Base-by-base conservation (phyloP, 1,284 basidiomycete species). In the Cerioporus squamosus region DNA sequence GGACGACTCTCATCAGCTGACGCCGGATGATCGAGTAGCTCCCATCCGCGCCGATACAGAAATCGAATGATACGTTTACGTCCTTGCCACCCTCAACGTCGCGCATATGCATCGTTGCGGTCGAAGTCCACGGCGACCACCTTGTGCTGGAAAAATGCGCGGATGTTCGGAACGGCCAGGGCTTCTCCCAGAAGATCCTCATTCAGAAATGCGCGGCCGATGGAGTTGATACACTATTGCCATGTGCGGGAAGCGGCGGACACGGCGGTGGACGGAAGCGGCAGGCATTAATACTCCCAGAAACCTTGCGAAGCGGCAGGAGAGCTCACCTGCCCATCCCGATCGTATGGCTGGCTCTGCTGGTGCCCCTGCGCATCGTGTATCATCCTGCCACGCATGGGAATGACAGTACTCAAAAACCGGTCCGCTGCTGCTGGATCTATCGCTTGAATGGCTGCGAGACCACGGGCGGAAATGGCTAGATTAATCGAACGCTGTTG, bases 361-460 rank as follows among this genome's bases (percentile, higher is more conserved):
- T 84, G 79, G 65, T 79, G 81, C 55, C 93, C 91, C 66, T 84
- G 78, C 56, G 75, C 69, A 71, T 87, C 86, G 78, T 99, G 97
- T 65, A 99, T 95, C 94, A 98, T 97, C 53, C n/a, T 83, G 31
- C 93, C 95, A 62, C 85, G 87, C 95, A 99, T 97, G 62, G 96
- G 95, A 74, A 98, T 95, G 26, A 90, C 89, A 44, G 88, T 83
- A 63, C 87, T 75, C 63, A 97, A 76, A 66, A 98, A 91, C 55
- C 87, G 80, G 60, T 88, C 82, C 24, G 91, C 88, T 50, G 91
- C 81, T 38, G 81, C 83, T n/a, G 90, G 81, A 74, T 94, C 89
- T 65, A 98, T 86, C 51, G 87, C 85, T 66, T 88, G 81, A 44
- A 98, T 80, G 33, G 96, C 96, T 64, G 90, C 85, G 56, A 98